phyloP scores from a whole-genome alignment of 2,329 filamentous ascomycete species.

The Raffaelea deltoideospora region DNA sequence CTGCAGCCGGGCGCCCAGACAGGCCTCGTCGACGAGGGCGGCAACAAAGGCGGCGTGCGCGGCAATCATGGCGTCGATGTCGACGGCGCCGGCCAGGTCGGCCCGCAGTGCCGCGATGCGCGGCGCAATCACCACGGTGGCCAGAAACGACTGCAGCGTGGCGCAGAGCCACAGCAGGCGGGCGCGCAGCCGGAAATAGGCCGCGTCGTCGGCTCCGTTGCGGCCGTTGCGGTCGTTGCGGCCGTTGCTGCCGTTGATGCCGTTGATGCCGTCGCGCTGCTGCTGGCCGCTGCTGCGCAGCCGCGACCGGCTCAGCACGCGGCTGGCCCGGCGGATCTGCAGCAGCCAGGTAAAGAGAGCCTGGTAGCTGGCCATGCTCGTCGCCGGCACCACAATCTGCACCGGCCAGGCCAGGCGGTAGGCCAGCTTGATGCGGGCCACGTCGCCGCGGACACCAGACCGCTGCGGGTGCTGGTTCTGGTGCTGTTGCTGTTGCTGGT shows the following conservation, averaged over 20 bases:
- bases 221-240: not conserved
- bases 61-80: slow-evolving; percentile 68
- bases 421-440: slow-evolving; percentile 48
- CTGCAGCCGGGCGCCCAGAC: slow-evolving; percentile 52
- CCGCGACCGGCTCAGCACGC: slow-evolving; percentile 44
- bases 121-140: slow-evolving; percentile 53
- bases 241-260: slow-evolving; percentile 14
- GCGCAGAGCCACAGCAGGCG: slow-evolving; percentile 66
- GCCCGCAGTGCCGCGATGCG: slow-evolving; percentile 46
- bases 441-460: slow-evolving; percentile 36
- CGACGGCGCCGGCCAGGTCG: slow-evolving; percentile 61
- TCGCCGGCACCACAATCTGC: slow-evolving; percentile 56
- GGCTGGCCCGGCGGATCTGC: slow-evolving; percentile 58
- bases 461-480: not conserved
- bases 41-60: slow-evolving; percentile 51
- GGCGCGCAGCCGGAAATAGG: slow-evolving; percentile 48
- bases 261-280: not conserved
- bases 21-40: slow-evolving; percentile 49
- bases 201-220: slow-evolving; percentile 26
- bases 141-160: slow-evolving; percentile 60
- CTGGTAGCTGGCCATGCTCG: slow-evolving; percentile 52
- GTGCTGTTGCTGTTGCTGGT: slow-evolving; percentile 9
- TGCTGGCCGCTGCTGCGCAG: slow-evolving; percentile 22
- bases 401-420: slow-evolving; percentile 55
- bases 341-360: slow-evolving; percentile 60